Evolutionary conservation across 768 basidiomycete genomes (phyloP), one percentile per base, ranked within the genome.

Genomic region (Lyophyllum atratum): DNA sequence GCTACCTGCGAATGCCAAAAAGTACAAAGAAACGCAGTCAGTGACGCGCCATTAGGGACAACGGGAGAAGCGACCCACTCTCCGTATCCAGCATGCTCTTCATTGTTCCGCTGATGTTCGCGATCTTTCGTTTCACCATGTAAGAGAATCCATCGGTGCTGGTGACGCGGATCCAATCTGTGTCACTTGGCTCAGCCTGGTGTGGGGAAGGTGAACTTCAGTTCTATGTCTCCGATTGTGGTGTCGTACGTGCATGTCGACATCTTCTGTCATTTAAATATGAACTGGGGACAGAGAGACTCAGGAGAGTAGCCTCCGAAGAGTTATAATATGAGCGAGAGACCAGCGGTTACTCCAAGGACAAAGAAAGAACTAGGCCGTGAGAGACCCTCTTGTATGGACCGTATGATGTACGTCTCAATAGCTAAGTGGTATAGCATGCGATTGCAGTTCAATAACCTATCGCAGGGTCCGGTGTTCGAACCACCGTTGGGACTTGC

Each of bases 131-230:
- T 49, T 80, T 82, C 49, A 95, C 80, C 54, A 96, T 80, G 70
- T 89, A 96, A 1, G 87, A 82, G 69, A 86, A 93, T 0, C 92
- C 92, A 61, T 96, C 93, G 1, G 77, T 79, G 70, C 89, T 92
- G 40, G 82, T 82, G 10, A 94, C 77, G 34, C 88, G 81, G 29
- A 94, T 85, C 91, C 91, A 95, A 54, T 85, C 85, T 10, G 78
- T 72, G 21, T 75, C 72, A 29, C 63, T 63, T 3, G 66, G 52
- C 51, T 59, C 63, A 25, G 63, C 34, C 64, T 64, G 31, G 17
- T 19, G 24, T 37, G 50, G 31, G 28, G 21, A 49, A 49, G 3
- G 26, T 49, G 46, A 55, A 29, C 26, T 24, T 52, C 29, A 24
- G 22, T n/a, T 52, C 14, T 10, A 4, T 25, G 17, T 19, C 21